These are phyloP conservation scores for Colletotrichum sansevieriae DNA, from an alignment of 2,329 filamentous ascomycete species.

Conservation along the genomic window DNA sequence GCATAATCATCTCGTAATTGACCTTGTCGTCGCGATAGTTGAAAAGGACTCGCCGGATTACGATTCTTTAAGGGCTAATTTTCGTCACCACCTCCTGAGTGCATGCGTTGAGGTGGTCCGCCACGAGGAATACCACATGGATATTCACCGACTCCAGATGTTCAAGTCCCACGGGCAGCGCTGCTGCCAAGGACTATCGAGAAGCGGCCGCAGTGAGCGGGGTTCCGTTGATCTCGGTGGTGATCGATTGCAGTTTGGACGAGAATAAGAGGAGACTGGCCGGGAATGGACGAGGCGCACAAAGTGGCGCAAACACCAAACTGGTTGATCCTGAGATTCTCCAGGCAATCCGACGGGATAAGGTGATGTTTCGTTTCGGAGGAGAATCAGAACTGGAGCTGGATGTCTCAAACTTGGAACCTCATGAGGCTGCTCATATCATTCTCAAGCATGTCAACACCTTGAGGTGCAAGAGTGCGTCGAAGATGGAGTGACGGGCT, in stretches of 20 bases:
- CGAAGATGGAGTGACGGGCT: too few relatives aligned
- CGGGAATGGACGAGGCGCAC: constrained; percentile 24
- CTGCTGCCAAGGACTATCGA: constrained; percentile 43
- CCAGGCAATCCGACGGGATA: constrained; percentile 41
- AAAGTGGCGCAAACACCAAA: constrained; percentile 40
- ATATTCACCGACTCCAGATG: constrained; percentile 47
- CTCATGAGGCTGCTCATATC: constrained; percentile 41
- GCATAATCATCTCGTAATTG: constrained; percentile 50
- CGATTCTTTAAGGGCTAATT: constrained; percentile 40
- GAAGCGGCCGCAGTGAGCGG: constrained; percentile 43
- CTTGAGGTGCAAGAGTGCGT: background rate
- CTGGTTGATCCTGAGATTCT: constrained; percentile 44
- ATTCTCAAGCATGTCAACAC: constrained; percentile 39
- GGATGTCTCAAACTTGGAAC: constrained; percentile 46
- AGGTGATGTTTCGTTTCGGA: constrained; percentile 45
- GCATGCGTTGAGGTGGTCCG: constrained; percentile 18
- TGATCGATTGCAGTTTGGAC: constrained; percentile 46
- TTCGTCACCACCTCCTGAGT: constrained; percentile 22
- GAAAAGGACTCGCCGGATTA: constrained; percentile 44
- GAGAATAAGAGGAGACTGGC: constrained; percentile 46
- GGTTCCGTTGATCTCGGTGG: constrained; percentile 47
- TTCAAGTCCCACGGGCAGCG: constrained; percentile 19
- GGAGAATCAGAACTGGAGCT: constrained; percentile 43
- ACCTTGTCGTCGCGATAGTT: constrained; percentile 44
- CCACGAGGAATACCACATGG: constrained; percentile 41